Conservation (phyloP, 1,284 basidiomycete species). For the Earliella scabrosa region DNA sequence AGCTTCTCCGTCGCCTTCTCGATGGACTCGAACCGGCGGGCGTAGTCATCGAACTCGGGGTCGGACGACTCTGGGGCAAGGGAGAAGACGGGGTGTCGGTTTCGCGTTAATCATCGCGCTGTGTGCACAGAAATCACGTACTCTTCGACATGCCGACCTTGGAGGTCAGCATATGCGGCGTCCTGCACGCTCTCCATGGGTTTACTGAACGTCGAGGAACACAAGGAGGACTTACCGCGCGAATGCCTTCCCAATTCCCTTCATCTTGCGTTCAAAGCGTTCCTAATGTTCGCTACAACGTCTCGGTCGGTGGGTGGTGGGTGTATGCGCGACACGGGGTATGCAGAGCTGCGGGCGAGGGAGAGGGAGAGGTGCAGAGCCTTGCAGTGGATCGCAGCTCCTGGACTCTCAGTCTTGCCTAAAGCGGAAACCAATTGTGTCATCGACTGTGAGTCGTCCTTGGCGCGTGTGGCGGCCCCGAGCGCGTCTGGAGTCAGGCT, state of each 20-base stretch:
- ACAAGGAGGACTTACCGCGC: conserved; percentile 58
- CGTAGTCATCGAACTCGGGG: conserved; percentile 86
- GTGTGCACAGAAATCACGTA: conserved; percentile 46
- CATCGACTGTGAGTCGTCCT: conserved; percentile 12
- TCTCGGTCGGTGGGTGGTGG: no score
- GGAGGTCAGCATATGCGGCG: conserved; percentile 85
- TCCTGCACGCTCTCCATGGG: conserved; percentile 48
- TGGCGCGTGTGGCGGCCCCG: conserved; percentile 10
- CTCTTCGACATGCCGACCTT: conserved; percentile 92
- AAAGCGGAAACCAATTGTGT: conserved; percentile 11
- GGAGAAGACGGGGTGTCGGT: conserved; percentile 7
- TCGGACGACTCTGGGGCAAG: conserved; percentile 73
- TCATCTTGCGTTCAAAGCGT: conserved; percentile 54
- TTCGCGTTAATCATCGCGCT: conserved; percentile 4
- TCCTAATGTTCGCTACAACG: not conserved
- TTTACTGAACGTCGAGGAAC: not conserved
- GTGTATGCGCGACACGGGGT: not conserved
- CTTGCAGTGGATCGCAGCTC: conserved; percentile 21
- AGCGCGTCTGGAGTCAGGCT: not conserved
- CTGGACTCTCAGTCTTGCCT: not conserved
- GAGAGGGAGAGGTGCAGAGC: not conserved
- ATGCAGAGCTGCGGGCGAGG: not conserved
- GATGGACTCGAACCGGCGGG: conserved; percentile 77
- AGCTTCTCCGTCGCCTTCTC: conserved; percentile 89
- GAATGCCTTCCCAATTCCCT: conserved; percentile 80